Evolutionary conservation across 1,139 yeast genomes (phyloP), one percentile per base, ranked within the genome.

Genomic region (Geotrichum cucujoidarum): DNA sequence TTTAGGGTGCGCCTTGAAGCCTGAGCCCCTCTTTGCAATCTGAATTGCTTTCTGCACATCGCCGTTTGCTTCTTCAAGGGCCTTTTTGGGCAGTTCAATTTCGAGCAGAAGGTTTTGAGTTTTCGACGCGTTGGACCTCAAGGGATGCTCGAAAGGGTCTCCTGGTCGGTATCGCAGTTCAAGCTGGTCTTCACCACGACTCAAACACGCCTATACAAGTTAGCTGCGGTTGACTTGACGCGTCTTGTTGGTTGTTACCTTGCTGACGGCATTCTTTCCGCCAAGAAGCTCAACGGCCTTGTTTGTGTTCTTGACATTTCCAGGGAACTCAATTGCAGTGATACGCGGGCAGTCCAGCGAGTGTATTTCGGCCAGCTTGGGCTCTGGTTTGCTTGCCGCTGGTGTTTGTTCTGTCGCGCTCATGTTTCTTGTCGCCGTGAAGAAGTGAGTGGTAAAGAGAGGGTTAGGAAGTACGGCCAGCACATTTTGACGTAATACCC

Each of bases 81-180:
- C 74, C 25, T 71, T 71, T 60, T 78, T 83, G 2, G 96, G 94
- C 11, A 92, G 70, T 2, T 80, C 74, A 0, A 92, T 72, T 58
- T 83, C 84, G 43, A 90, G 59, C 31, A 92, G 62, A 1, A 90
- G 68, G 53, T 86, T 81, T 56, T 85, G 92, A 44, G 75, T 71
- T n/a, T 57, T 56, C 16, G 63, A 57, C 4, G 57, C 48, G 21
- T 64, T 55, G 53, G 89, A 73, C 66, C 74, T 66, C 2, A 92
- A 71, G 0, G 97, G 96, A 63, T 92, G 98, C 55, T 86, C 92
- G 63, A 84, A 81, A 42, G 82, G 76, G 67, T 82, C 90, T 8
- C 76, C 68, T 33, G 73, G 67, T 47, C 97, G 68, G 47, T 87
- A 70, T 55, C 83, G 62, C 53, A 85, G 70, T 58, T 85, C 90